phyloP scores from a whole-genome alignment of 352 stramenopile genomes.

The Pythium folliculosum region DNA sequence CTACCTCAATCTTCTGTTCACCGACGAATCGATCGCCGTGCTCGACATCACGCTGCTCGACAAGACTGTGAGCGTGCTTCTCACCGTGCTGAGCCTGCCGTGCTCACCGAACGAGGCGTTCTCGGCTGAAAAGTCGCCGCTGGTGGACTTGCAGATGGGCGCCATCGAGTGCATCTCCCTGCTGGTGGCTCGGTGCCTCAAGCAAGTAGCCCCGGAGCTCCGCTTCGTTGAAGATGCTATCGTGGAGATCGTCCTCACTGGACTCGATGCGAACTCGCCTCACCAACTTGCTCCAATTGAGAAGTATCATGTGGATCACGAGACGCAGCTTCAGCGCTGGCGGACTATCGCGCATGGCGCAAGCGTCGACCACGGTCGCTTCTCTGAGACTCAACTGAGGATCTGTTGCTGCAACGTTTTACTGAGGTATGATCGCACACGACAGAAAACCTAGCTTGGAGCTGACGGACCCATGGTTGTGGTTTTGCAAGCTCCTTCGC shows the following conservation, averaged over 20 bases:
- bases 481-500: not conserved
- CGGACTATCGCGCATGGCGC: constrained; percentile 14
- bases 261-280: not conserved
- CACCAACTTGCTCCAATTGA: not conserved
- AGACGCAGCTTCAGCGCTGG: constrained; percentile 40
- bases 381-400: constrained; percentile 37
- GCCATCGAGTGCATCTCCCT: constrained; percentile 70
- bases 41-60: not conserved
- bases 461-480: not conserved
- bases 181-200: constrained; percentile 31
- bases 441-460: not conserved
- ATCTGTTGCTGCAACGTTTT: constrained; percentile 72
- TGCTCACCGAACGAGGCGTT: constrained; percentile 21
- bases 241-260: not conserved
- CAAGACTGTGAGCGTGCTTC: constrained; percentile 38
- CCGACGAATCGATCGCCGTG: constrained; percentile 27
- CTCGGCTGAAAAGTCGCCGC: constrained; percentile 32
- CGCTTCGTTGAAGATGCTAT: not conserved
- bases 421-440: constrained; percentile 43
- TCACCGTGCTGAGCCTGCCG: constrained; percentile 55
- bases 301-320: not conserved
- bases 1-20: constrained; percentile 72
- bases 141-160: constrained; percentile 67
- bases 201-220: not conserved
- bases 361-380: not conserved